Evolutionary conservation across 2,329 filamentous ascomycete genomes (phyloP), one percentile per base, ranked within the genome.

Genomic region (Septoria petroselini): DNA sequence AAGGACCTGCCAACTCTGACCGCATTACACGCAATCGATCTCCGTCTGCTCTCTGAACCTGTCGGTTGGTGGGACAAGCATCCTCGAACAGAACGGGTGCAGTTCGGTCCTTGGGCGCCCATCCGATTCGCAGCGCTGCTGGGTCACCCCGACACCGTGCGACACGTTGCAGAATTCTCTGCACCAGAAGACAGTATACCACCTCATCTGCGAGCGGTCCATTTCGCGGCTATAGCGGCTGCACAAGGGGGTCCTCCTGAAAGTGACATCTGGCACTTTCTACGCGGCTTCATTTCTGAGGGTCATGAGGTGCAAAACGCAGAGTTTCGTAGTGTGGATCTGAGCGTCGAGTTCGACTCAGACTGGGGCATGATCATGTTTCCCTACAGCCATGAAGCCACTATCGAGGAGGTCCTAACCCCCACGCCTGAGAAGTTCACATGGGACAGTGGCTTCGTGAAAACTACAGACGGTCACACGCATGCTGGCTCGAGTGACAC

Each of bases 41-140:
- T 29, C 9, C 5, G 2, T 4, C 40, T 42, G 0, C 31, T 42
- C 4, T 19, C 27, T 1, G 31, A 9, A 3, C 40, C 40, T 3
- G 40, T 42, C 4, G 40, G 40, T 3, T 42, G 40, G 40, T 42
- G 40, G 40, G 18, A 7, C 4, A 27, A 27, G 11, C 23, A 42
- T 31, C 23, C n/a, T 6, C 7, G 15, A 3, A 42, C 27, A 7
- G 15, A n/a, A 2, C 21, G 31, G 3, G 14, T 12, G 1, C 23
- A 17, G 1, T n/a, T 42, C 5, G 40, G 40, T 12, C 12, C 14
- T 7, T 42, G 40, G 40, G 12, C 25, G 19, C 40, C 40, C 1
- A 23, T 42, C 17, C 40, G 40, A 12, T 42, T 42, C 14, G 40
- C 40, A 12, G 40, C 40, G 3, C 29, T 42, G 7, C 27, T 42